phyloP scores from a whole-genome alignment of 768 basidiomycete species.

The Kwoniella dendrophila region DNA sequence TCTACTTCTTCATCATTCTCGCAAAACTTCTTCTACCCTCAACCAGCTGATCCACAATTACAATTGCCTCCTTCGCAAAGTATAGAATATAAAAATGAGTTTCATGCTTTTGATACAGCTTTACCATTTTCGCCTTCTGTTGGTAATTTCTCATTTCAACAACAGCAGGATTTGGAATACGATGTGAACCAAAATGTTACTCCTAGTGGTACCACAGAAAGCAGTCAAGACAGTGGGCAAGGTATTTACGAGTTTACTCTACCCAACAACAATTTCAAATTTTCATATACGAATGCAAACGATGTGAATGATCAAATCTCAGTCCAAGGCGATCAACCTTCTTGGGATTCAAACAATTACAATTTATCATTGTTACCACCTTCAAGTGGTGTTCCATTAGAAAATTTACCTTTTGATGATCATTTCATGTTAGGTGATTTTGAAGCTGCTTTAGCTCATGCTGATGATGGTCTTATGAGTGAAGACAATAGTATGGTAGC shows the following conservation, averaged over 20 bases:
- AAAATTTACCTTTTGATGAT: slow-evolving; percentile 34
- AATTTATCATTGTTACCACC: slow-evolving; percentile 19
- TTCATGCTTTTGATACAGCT: slow-evolving; percentile 39
- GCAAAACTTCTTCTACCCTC: slow-evolving; percentile 4
- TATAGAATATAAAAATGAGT: slow-evolving; percentile 17
- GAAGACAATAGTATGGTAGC: neutral
- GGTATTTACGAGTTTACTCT: slow-evolving; percentile 1
- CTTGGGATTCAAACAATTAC: neutral
- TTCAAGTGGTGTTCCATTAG: slow-evolving; percentile 28
- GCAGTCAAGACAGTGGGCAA: neutral
- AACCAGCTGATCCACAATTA: neutral
- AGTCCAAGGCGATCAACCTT: neutral
- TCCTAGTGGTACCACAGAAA: neutral
- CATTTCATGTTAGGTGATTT: slow-evolving; percentile 34
- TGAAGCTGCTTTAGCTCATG: slow-evolving; percentile 38
- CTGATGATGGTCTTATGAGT: slow-evolving; percentile 20
- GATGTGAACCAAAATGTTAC: neutral
- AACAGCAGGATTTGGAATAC: neutral
- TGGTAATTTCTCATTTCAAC: slow-evolving; percentile 3
- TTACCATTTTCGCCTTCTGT: slow-evolving; percentile 39
- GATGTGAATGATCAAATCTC: neutral
- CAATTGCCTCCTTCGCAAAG: neutral
- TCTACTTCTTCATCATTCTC: neutral
- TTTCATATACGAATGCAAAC: neutral
- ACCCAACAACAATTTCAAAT: neutral